Percentiles rank a stretch among this genome's conserved stretches.
These are phyloP conservation scores for Andrographis paniculata DNA, from an alignment of 305 asterid genomes.

Conservation along the genomic window DNA sequence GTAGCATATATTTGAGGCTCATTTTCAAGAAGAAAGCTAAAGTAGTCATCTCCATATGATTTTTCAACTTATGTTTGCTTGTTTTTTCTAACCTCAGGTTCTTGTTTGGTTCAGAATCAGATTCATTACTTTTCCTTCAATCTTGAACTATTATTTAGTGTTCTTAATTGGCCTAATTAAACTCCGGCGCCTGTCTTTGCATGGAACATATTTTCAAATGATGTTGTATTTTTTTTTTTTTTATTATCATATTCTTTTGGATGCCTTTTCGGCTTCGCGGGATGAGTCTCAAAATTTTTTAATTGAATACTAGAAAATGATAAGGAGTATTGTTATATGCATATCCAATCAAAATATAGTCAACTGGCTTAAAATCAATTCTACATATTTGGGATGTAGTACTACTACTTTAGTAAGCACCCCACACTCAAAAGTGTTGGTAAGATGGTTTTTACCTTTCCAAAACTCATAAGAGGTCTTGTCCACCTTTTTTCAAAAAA, in stretches of 20 bases:
- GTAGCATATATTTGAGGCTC: background rate
- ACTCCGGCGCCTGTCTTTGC: background rate
- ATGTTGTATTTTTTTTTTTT: background rate
- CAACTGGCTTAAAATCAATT: background rate
- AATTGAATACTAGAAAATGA: background rate
- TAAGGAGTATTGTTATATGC: constrained; percentile 1
- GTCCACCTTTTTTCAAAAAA: too few species aligned
- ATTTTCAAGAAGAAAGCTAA: background rate
- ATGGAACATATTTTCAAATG: constrained; percentile 1
- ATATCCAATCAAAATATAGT: constrained; percentile 4
- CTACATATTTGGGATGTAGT: background rate
- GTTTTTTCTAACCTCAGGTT: too few species aligned
- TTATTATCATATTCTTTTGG: too few species aligned
- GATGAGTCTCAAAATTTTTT: too few species aligned
- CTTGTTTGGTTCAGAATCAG: too few species aligned
- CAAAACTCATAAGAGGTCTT: too few species aligned
- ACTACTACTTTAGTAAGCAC: constrained; percentile 6
- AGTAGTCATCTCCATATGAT: background rate
- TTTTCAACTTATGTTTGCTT: too few species aligned
- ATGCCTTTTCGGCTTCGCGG: background rate
- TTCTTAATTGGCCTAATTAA: background rate
- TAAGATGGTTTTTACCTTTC: background rate
- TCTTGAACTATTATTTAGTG: background rate
- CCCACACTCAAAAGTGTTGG: background rate
- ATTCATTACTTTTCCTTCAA: too few species aligned